These are phyloP conservation scores for Termitomyces sp. DNA, from an alignment of 768 basidiomycete species.

Conservation along the genomic window DNA sequence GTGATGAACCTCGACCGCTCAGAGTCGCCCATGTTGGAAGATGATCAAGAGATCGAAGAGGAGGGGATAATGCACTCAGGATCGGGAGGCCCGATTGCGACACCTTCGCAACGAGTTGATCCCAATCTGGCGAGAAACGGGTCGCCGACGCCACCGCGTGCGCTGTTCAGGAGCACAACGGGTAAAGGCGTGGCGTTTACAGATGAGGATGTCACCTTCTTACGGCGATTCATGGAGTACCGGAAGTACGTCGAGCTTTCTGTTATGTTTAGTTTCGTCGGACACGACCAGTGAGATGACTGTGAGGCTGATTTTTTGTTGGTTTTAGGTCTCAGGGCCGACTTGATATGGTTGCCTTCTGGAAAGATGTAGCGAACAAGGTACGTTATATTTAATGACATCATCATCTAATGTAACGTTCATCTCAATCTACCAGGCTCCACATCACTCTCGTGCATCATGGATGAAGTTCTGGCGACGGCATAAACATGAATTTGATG, in stretches of 20 bases:
- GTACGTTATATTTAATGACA: slow-evolving; percentile 24
- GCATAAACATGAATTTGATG: slow-evolving; percentile 79
- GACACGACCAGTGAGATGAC: background rate
- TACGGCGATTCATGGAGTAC: slow-evolving; percentile 74
- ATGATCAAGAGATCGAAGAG: slow-evolving; percentile 36
- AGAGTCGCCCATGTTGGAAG: slow-evolving; percentile 37
- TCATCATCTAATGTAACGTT: background rate
- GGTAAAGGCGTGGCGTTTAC: slow-evolving; percentile 91
- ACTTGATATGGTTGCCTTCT: slow-evolving; percentile 71
- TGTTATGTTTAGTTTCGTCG: background rate
- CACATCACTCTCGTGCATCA: slow-evolving; percentile 86
- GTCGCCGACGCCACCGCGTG: slow-evolving; percentile 78
- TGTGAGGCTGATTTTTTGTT: slow-evolving; percentile 2
- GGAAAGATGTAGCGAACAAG: slow-evolving; percentile 73
- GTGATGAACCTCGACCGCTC: slow-evolving; percentile 63
- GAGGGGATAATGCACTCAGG: slow-evolving; percentile 28
- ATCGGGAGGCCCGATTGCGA: slow-evolving; percentile 31
- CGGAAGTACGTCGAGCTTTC: slow-evolving; percentile 47
- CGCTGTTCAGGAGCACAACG: slow-evolving; percentile 78
- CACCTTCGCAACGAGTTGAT: slow-evolving; percentile 18
- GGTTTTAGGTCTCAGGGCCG: slow-evolving; percentile 46
- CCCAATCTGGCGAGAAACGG: slow-evolving; percentile 40
- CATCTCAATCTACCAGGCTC: slow-evolving; percentile 45
- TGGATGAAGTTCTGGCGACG: slow-evolving; percentile 94
- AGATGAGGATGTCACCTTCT: slow-evolving; percentile 72